A percentile compares a stretch with the other conserved stretches of the same genome.
Evolutionary conservation across 768 basidiomycete genomes (phyloP).

Genomic region (Leccinum broughii): DNA sequence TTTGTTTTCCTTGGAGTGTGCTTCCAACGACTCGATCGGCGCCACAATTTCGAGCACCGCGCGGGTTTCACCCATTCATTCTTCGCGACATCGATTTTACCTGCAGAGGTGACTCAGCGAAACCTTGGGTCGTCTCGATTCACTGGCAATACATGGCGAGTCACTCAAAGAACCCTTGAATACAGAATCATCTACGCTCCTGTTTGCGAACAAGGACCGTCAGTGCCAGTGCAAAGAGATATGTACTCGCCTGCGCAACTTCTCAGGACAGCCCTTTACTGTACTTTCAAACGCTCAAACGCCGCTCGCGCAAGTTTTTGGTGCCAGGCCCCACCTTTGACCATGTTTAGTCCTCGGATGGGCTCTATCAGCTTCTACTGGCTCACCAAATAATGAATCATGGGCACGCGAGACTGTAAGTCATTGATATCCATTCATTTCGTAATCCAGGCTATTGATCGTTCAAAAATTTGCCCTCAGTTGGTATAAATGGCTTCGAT

Average conservation of each 20-base stretch:
- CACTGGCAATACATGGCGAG: not conserved
- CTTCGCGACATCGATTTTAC: not conserved
- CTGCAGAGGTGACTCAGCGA: not conserved
- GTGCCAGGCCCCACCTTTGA: not conserved
- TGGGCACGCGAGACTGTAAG: not conserved
- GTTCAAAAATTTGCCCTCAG: not conserved
- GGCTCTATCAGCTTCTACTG: not conserved
- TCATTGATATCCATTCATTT: not conserved
- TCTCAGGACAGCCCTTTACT: not conserved
- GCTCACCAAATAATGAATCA: not conserved
- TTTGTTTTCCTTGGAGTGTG: too few species aligned
- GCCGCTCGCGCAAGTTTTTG: not conserved
- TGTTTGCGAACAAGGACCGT: not conserved
- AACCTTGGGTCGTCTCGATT: not conserved
- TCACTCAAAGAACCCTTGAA: not conserved
- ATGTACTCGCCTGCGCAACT: slow-evolving; percentile 11
- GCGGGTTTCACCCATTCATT: not conserved
- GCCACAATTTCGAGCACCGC: not conserved
- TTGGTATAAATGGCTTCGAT: not conserved
- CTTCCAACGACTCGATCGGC: not conserved
- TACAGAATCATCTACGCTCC: not conserved
- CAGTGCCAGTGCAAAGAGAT: not conserved
- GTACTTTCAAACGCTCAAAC: not conserved
- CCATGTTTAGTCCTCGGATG: not conserved
- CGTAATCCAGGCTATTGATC: too few species aligned